Conservation (phyloP, 2,329 filamentous ascomycete genomes). For the Cylindrodendrum hubeiense region DNA sequence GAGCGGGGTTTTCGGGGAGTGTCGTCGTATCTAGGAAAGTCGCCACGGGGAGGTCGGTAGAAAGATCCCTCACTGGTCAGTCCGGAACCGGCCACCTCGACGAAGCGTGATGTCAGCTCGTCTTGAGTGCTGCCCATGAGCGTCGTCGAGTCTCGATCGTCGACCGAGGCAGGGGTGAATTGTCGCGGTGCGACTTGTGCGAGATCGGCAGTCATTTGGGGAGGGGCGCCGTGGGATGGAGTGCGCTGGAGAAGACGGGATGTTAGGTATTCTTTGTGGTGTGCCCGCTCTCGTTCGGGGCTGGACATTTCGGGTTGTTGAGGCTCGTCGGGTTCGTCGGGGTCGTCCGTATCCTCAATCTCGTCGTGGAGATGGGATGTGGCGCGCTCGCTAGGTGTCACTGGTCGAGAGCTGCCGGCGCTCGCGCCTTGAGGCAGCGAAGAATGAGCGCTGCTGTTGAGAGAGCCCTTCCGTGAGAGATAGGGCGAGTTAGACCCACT, state of each 20-base stretch:
- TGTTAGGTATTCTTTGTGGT: constrained; percentile 75
- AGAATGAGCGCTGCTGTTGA: constrained; percentile 63
- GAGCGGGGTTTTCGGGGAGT: constrained; percentile 57
- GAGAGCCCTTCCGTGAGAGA: constrained; percentile 59
- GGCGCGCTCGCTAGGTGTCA: constrained; percentile 48
- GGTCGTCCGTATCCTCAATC: constrained; percentile 14
- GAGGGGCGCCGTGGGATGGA: constrained; percentile 71
- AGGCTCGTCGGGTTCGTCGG: constrained; percentile 20
- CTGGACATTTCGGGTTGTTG: constrained; percentile 36
- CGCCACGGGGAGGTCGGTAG: constrained; percentile 53
- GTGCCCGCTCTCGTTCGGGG: constrained; percentile 56
- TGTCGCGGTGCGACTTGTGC: constrained; percentile 55
- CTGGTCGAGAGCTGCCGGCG: constrained; percentile 51
- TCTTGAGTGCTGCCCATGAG: constrained; percentile 53
- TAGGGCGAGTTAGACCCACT: constrained; percentile 73
- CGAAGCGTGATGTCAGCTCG: constrained; percentile 71
- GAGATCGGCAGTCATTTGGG: constrained; percentile 73
- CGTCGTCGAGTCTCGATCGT: constrained; percentile 41
- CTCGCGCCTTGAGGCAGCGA: constrained; percentile 55
- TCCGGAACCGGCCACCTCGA: constrained; percentile 63
- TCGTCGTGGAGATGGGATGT: constrained; percentile 24
- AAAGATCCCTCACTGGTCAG: constrained; percentile 66
- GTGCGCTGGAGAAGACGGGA: constrained; percentile 75
- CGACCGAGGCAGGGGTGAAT: constrained; percentile 48
- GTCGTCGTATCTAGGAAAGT: constrained; percentile 49